Base-by-base conservation (phyloP, 352 stramenopile species). In the Phytophthora niederhauseri region DNA sequence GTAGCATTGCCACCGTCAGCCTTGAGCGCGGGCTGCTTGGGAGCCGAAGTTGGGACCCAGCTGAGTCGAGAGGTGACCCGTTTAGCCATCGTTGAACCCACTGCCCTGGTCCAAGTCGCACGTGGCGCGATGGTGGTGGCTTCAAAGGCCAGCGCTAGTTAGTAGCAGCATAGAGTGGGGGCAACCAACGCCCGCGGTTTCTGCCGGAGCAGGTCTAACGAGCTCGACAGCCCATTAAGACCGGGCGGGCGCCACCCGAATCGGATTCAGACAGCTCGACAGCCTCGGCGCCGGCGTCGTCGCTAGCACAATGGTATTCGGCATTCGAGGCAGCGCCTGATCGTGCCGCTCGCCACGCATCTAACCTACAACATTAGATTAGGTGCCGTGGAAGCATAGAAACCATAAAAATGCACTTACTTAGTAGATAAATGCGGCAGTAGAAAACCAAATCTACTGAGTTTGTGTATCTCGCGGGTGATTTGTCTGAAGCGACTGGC, bases 401-500 rank as follows among this genome's bases (percentile, higher is more conserved):
- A 26, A 26, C 24, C 24, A 26, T 26, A 26, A 26, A 26, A 2
- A 4, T 31, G n/a, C n/a, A 31, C 28, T 31, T 31, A 31, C 7
- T 31, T 31, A 31, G 6, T 31, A 31, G 6, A 31, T 6, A 0
- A 8, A 8, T 6, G 7, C 8, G 7, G 0, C 28, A 31, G 28
- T 15, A 17, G 1, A 26, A 15, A 41, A 41, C 31, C 6, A 11
- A 5, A 41, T 41, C 28, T 31, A 31, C 28, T 31, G 28, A 31
- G 0, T 31, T 31, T 31, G 7, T 31, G 5, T 31, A 31, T 31
- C 1, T 31, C 28, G 6, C 28, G 6, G 7, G 28, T 31, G 28
- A 31, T 50, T 22, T 24, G 12, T 50, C 6, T 20, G 43, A 8
- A 17, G 28, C 45, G 22, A 75, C 68, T 75, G 68, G 68, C 68